A percentile compares a stretch with the other conserved stretches of the same genome.
phyloP scores from a whole-genome alignment of 192 early-diverging fungal genomes.

The Coemansia sp. region DNA sequence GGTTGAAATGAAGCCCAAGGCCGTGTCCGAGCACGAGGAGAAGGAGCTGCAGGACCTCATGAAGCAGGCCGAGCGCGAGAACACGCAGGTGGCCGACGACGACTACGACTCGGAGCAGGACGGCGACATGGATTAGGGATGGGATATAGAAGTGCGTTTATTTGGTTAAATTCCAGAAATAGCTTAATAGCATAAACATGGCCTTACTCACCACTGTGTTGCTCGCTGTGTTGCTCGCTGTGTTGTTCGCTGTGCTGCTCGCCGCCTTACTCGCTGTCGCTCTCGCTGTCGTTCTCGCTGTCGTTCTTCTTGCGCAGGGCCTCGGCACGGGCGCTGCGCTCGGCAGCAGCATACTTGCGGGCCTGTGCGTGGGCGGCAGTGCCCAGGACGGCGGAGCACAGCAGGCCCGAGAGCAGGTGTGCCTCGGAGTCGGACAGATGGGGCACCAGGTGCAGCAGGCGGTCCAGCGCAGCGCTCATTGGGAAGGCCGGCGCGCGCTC shows the following conservation, averaged over 20 bases:
- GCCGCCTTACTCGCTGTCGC: not conserved
- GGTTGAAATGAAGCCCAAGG: constrained; percentile 88
- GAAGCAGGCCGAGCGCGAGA: constrained; percentile 85
- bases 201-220: too few relatives aligned
- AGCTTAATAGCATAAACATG: too few relatives aligned
- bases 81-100: constrained; percentile 88
- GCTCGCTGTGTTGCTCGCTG: too few relatives aligned
- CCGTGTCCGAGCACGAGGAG: constrained; percentile 89
- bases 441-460: constrained; percentile 30
- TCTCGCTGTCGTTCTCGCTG: not conserved
- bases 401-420: constrained; percentile 30
- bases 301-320: constrained; percentile 40
- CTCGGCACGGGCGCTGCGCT: constrained; percentile 10
- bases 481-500: constrained; percentile 39
- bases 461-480: constrained; percentile 29
- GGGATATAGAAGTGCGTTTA: too few relatives aligned
- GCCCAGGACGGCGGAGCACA: constrained; percentile 47
- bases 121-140: constrained; percentile 6
- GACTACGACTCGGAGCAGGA: constrained; percentile 76
- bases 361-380: constrained; percentile 29
- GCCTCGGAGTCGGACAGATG: constrained; percentile 43
- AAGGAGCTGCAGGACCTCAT: constrained; percentile 86
- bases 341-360: constrained; percentile 17
- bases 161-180: too few relatives aligned
- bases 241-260: too few relatives aligned